phyloP scores from a whole-genome alignment of 305 asterid species.

The Plantago rigida region DNA sequence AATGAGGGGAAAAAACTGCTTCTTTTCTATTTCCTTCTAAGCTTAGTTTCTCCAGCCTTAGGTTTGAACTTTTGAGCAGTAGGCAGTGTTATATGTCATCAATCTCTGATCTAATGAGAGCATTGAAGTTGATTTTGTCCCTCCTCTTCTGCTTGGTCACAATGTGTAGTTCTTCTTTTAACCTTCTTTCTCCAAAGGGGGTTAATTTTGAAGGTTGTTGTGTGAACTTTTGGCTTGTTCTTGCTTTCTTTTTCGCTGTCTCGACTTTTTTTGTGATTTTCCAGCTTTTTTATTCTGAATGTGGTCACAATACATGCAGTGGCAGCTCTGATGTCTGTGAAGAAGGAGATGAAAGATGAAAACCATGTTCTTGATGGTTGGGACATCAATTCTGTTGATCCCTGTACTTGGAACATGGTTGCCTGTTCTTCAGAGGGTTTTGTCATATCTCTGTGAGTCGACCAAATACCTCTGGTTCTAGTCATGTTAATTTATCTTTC shows the following conservation, averaged over 20 bases:
- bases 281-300: constrained; percentile 8
- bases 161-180: constrained; percentile 35
- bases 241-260: neutral
- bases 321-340: constrained; percentile 81
- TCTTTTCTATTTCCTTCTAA: constrained; percentile 8
- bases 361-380: constrained; percentile 76
- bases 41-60: constrained; percentile 12
- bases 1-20: constrained; percentile 3
- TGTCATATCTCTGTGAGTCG: constrained; percentile 73
- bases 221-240: constrained; percentile 9
- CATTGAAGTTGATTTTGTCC: constrained; percentile 32
- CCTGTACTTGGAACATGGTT: constrained; percentile 98
- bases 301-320: constrained; percentile 38
- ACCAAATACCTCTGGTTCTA: neutral
- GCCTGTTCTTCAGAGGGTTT: constrained; percentile 71
- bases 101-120: constrained; percentile 37
- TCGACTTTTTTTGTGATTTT: neutral
- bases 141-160: constrained; percentile 30
- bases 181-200: constrained; percentile 90
- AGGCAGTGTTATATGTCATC: neutral
- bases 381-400: constrained; percentile 96
- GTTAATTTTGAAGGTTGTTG: constrained; percentile 77
- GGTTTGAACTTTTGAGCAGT: constrained; percentile 3
- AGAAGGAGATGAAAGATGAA: constrained; percentile 60
- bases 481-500: constrained; percentile 11